Conservation (phyloP, 177 flowering plant genomes). For the Vitis hybrid region DNA sequence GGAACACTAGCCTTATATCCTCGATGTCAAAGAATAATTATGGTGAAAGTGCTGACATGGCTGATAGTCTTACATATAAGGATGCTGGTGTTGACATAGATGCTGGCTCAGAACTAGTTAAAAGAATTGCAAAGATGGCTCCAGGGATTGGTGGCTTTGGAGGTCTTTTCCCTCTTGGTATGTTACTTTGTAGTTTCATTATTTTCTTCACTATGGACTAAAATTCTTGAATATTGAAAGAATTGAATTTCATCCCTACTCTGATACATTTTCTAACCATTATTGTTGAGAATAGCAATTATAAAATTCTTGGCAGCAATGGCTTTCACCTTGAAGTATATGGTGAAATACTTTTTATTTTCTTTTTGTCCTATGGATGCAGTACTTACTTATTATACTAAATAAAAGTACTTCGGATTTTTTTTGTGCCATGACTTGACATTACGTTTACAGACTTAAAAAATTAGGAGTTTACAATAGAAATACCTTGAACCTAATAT, state of each 20-base stretch:
- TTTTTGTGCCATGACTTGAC: too few species aligned
- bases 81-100: conserved; percentile 96
- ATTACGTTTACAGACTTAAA: too few species aligned
- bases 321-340: too few species aligned
- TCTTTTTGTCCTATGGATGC: too few species aligned
- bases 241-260: neutral
- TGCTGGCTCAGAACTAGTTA: conserved; percentile 91
- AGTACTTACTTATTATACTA: too few species aligned
- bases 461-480: too few species aligned
- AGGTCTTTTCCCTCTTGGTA: conserved; percentile 87
- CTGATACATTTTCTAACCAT: too few species aligned
- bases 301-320: too few species aligned
- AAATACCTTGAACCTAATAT: too few species aligned
- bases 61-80: conserved; percentile 64
- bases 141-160: conserved; percentile 98
- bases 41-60: conserved; percentile 2
- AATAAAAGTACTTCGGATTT: too few species aligned
- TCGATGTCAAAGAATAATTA: conserved; percentile 12
- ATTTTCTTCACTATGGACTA: neutral
- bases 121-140: conserved; percentile 87
- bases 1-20: conserved; percentile 3
- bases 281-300: too few species aligned
- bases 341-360: too few species aligned
- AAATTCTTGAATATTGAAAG: neutral
- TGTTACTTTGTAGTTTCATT: neutral